phyloP scores from a whole-genome alignment of 2,329 filamentous ascomycete genomes.

The Colletotrichum destructivum region DNA sequence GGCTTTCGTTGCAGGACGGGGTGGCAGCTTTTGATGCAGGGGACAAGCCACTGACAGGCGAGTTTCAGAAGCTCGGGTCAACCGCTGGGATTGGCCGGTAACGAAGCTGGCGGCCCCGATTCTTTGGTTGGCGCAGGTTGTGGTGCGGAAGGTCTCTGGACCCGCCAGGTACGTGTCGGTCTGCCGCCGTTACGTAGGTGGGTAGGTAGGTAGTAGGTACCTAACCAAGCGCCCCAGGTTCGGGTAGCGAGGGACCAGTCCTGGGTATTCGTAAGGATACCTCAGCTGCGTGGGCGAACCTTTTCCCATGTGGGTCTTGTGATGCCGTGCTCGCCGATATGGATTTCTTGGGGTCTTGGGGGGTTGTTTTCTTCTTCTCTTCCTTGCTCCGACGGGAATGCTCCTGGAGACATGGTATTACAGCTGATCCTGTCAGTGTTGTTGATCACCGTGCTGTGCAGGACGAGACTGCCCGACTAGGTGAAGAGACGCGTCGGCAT shows the following conservation, averaged over 20 bases:
- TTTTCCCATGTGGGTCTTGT: conserved; percentile 22
- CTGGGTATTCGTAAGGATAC: too few species aligned
- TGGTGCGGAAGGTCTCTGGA: conserved; percentile 27
- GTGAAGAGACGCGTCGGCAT: conserved; percentile 34
- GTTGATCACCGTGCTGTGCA: conserved; percentile 24
- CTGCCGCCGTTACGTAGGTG: too few species aligned
- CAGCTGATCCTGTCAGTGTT: not conserved
- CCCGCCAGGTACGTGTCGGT: conserved; percentile 25
- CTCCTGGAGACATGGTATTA: not conserved
- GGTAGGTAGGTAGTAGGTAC: too few species aligned
- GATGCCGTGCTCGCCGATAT: conserved; percentile 37
- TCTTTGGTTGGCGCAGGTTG: conserved; percentile 22
- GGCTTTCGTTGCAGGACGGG: conserved; percentile 27
- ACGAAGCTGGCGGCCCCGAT: conserved; percentile 29
- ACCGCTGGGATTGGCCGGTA: conserved; percentile 37
- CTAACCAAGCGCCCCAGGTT: too few species aligned
- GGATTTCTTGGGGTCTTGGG: conserved; percentile 20
- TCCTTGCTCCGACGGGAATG: conserved; percentile 7
- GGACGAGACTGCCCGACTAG: conserved; percentile 23
- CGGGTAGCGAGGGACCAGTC: too few species aligned
- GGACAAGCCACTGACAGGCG: conserved; percentile 40
- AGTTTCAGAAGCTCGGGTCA: conserved; percentile 39
- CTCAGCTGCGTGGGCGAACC: conserved; percentile 27
- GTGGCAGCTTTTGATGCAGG: conserved; percentile 40
- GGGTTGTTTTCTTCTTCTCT: not conserved